A percentile compares a stretch with the other conserved stretches of the same genome.
phyloP scores from a whole-genome alignment of 331 rosid genomes.

The Prunus yedoensis region DNA sequence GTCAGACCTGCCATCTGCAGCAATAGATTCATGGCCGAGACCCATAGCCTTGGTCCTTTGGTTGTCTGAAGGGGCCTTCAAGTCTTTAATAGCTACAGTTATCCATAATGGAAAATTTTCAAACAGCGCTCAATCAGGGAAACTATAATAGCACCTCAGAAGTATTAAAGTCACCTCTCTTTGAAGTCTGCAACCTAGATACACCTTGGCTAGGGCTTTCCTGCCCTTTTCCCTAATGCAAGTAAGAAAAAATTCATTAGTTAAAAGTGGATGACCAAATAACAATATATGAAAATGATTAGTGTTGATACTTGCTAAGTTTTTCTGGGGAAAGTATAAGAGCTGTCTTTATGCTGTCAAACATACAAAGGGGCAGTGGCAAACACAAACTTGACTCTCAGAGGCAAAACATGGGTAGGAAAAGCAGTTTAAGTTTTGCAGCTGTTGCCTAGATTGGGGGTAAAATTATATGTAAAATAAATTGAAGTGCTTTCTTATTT shows the following conservation, averaged over 20 bases:
- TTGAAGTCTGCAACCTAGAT: conserved; percentile 34
- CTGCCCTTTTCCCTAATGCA: conserved; percentile 43
- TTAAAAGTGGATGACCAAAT: conserved; percentile 1
- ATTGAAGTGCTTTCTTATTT: background rate
- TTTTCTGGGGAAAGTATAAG: background rate
- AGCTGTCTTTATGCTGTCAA: background rate
- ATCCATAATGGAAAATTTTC: background rate
- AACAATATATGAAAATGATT: background rate
- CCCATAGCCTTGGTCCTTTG: conserved; percentile 38
- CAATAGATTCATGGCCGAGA: conserved; percentile 39
- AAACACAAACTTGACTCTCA: background rate
- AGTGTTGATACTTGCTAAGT: background rate
- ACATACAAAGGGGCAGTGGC: background rate
- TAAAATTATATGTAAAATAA: background rate
- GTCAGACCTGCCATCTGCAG: conserved; percentile 58
- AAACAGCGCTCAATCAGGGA: background rate
- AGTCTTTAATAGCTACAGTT: conserved; percentile 18
- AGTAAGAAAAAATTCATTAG: conserved; percentile 20
- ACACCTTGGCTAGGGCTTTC: conserved; percentile 36
- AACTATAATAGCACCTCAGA: conserved; percentile 17
- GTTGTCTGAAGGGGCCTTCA: conserved; percentile 35
- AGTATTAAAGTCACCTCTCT: conserved; percentile 44
- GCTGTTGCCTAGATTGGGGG: background rate
- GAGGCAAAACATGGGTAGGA: background rate
- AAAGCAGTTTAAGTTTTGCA: background rate